Conservation (phyloP, 179 eudicot genomes). For the Pouteria campechiana region DNA sequence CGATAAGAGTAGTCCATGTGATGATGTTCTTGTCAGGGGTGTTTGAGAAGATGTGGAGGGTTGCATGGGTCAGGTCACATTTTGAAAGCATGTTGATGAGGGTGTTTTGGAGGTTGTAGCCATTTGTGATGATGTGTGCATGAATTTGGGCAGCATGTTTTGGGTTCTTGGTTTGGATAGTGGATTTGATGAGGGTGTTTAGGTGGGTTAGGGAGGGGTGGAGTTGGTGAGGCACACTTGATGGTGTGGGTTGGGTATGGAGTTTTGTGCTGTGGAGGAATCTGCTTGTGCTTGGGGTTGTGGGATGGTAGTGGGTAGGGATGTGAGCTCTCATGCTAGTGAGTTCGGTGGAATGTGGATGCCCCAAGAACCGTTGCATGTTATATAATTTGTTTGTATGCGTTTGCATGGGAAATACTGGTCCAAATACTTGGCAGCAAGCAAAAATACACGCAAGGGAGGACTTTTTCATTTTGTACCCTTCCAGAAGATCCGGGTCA, state of each 20-base stretch:
- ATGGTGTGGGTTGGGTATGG: slow-evolving; percentile 4
- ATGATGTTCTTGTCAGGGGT: slow-evolving; percentile 18
- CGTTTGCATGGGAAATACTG: no score
- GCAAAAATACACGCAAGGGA: no score
- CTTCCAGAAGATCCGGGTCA: no score
- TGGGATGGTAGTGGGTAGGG: no score
- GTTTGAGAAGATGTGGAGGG: slow-evolving; percentile 19
- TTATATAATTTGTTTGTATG: no score
- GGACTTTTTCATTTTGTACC: no score
- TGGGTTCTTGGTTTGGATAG: slow-evolving; percentile 17
- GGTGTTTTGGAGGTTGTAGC: slow-evolving; percentile 15
- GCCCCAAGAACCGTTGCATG: no score
- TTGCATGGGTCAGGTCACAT: slow-evolving; percentile 14
- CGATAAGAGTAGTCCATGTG: slow-evolving; percentile 41
- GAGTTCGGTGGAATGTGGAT: no score
- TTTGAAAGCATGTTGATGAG: slow-evolving; percentile 34
- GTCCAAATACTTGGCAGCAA: no score
- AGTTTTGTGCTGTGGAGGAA: neutral
- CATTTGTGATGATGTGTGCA: slow-evolving; percentile 22
- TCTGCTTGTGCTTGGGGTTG: no score
- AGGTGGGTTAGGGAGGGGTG: slow-evolving; percentile 26
- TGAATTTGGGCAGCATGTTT: slow-evolving; percentile 35
- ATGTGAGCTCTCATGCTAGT: no score
- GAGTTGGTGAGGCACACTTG: slow-evolving; percentile 7
- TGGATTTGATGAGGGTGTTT: slow-evolving; percentile 20